phyloP scores from a whole-genome alignment of 257 asterid species.

The Capsicum baccatum region DNA sequence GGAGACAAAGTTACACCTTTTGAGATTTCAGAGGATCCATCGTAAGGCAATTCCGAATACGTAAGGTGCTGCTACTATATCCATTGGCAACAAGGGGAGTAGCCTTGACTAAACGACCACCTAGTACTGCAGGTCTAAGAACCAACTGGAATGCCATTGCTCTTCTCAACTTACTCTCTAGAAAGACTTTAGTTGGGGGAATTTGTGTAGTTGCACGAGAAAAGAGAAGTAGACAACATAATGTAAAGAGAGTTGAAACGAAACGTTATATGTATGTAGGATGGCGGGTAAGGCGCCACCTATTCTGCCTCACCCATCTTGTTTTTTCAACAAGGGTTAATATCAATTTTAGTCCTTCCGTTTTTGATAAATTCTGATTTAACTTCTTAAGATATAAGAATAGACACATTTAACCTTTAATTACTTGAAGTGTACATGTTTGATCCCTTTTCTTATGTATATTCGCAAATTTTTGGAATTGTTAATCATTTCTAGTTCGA shows the following conservation, averaged over 20 bases:
- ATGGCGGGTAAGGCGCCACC: slow-evolving; percentile 13
- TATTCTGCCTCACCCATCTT: background rate
- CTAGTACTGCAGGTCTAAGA: slow-evolving; percentile 23
- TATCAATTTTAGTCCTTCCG: too few species aligned
- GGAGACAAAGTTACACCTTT: slow-evolving; percentile 27
- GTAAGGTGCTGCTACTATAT: slow-evolving; percentile 19
- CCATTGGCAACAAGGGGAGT: slow-evolving; percentile 16
- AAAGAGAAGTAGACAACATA: background rate
- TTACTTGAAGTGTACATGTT: too few species aligned
- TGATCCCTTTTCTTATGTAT: too few species aligned
- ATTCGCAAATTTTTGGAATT: too few species aligned
- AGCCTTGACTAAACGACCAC: slow-evolving; percentile 5
- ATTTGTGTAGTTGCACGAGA: too few species aligned
- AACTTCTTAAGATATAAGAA: too few species aligned
- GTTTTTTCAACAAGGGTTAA: too few species aligned
- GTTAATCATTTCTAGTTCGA: too few species aligned
- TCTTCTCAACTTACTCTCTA: too few species aligned
- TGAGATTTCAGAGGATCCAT: slow-evolving; percentile 33
- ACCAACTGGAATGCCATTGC: slow-evolving; percentile 35
- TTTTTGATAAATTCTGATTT: too few species aligned
- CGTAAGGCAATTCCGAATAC: background rate
- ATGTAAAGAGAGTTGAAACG: background rate
- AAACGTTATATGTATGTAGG: background rate
- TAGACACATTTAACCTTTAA: too few species aligned
- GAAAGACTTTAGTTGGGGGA: too few species aligned